phyloP scores from a whole-genome alignment of 306 rosid species.

The Lathyrus oleraceus region DNA sequence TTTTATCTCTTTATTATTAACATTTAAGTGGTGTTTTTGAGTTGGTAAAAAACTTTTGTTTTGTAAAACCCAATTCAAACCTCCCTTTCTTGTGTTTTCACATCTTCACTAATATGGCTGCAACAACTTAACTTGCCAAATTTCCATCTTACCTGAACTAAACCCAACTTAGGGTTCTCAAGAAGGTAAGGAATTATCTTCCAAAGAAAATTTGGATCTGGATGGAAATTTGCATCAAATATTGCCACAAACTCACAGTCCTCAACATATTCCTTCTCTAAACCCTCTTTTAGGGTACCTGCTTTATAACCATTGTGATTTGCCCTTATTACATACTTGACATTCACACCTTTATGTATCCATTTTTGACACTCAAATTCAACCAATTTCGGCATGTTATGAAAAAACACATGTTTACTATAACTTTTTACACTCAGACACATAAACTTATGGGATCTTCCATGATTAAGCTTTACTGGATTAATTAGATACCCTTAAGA shows the following conservation, averaged over 20 bases:
- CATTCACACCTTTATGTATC: conserved; percentile 55
- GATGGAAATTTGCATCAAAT: conserved; percentile 67
- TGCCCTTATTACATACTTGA: conserved; percentile 52
- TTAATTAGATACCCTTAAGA: conserved; percentile 44
- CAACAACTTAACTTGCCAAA: conserved; percentile 44
- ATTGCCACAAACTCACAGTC: conserved; percentile 55
- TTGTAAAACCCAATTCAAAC: no score
- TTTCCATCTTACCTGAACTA: conserved; percentile 67
- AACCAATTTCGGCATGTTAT: conserved; percentile 52
- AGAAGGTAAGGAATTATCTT: conserved; percentile 55
- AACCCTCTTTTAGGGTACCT: conserved; percentile 59
- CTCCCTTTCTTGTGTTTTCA: no score
- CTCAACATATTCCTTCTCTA: conserved; percentile 51
- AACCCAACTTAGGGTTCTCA: conserved; percentile 54
- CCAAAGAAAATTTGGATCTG: conserved; percentile 56
- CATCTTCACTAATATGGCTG: conserved; percentile 31
- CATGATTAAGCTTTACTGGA: conserved; percentile 16
- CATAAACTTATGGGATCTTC: conserved; percentile 14
- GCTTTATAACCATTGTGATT: conserved; percentile 63
- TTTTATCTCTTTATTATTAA: no score
- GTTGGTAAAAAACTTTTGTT: no score
- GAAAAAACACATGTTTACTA: conserved; percentile 27
- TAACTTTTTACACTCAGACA: background rate
- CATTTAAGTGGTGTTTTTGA: no score
- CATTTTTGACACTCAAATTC: conserved; percentile 50